phyloP scores from a whole-genome alignment of 2,329 filamentous ascomycete species.

The Ophiostoma piceae region DNA sequence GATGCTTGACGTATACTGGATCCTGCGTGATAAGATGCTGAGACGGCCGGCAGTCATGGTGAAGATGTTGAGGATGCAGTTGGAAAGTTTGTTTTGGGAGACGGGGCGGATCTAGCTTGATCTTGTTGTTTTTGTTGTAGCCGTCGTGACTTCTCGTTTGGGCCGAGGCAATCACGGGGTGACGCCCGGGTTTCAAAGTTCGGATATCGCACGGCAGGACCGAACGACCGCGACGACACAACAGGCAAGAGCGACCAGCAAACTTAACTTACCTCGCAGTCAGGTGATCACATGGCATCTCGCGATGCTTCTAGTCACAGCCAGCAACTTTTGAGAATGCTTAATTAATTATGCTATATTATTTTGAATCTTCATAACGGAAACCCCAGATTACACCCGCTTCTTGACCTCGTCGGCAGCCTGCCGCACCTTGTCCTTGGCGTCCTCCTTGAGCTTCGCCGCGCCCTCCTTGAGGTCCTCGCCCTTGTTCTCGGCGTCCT shows the following conservation, averaged over 20 bases:
- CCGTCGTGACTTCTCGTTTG: background rate
- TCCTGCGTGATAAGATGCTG: constrained; percentile 1
- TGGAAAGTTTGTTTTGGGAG: background rate
- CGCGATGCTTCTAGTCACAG: background rate
- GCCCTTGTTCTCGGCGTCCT: constrained; percentile 31
- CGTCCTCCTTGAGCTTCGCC: constrained; percentile 37
- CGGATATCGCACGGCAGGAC: background rate
- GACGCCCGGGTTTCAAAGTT: background rate
- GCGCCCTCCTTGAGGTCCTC: constrained; percentile 36
- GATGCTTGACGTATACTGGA: background rate
- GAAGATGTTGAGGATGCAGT: background rate
- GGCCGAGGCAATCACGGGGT: background rate
- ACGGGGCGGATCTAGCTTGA: background rate
- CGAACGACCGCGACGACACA: too few species aligned
- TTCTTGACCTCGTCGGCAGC: constrained; percentile 39
- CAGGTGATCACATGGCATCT: background rate
- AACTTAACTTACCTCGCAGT: background rate
- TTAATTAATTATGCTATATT: constrained; percentile 8
- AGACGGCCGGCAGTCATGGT: background rate
- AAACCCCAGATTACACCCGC: background rate
- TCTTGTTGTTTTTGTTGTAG: background rate
- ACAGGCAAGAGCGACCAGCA: background rate
- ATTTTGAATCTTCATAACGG: background rate
- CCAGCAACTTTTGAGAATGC: background rate
- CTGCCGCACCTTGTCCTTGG: constrained; percentile 40